phyloP scores from a whole-genome alignment of 108 stramenopile genomes.

The Cyclotella sp. region DNA sequence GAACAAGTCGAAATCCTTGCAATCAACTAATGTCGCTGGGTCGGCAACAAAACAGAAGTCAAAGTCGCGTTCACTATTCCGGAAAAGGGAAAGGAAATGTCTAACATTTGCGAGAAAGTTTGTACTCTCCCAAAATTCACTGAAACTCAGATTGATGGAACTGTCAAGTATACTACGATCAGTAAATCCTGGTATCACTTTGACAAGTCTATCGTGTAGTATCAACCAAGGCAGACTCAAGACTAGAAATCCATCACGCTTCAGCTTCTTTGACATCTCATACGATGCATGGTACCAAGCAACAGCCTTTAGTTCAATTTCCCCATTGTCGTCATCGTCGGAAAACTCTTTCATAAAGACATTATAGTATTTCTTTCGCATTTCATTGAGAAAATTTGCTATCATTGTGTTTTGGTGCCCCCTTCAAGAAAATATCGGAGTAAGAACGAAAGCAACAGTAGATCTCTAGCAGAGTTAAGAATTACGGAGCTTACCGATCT shows the following conservation, averaged over 20 bases:
- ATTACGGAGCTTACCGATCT: background rate
- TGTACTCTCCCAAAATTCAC: background rate
- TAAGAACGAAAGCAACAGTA: background rate
- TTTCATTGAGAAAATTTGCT: background rate
- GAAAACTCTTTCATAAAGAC: background rate
- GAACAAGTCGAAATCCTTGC: too few relatives aligned
- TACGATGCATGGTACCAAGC: background rate
- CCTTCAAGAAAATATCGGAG: background rate
- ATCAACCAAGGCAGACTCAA: background rate
- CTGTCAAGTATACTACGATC: background rate
- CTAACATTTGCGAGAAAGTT: too few relatives aligned
- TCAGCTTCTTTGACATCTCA: background rate
- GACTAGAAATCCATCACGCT: background rate
- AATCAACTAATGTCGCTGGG: too few relatives aligned
- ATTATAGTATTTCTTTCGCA: too few relatives aligned
- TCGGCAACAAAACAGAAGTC: too few relatives aligned
- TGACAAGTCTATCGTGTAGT: background rate
- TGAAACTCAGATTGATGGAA: background rate
- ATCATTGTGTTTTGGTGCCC: constrained; percentile 4
- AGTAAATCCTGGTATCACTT: background rate
- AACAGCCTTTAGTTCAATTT: background rate
- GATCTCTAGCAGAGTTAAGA: background rate
- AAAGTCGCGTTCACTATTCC: too few relatives aligned
- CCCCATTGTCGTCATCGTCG: background rate
- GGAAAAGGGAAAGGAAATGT: too few relatives aligned